Base-by-base conservation (phyloP, 179 eudicot species). In the Nepenthes alata region DNA sequence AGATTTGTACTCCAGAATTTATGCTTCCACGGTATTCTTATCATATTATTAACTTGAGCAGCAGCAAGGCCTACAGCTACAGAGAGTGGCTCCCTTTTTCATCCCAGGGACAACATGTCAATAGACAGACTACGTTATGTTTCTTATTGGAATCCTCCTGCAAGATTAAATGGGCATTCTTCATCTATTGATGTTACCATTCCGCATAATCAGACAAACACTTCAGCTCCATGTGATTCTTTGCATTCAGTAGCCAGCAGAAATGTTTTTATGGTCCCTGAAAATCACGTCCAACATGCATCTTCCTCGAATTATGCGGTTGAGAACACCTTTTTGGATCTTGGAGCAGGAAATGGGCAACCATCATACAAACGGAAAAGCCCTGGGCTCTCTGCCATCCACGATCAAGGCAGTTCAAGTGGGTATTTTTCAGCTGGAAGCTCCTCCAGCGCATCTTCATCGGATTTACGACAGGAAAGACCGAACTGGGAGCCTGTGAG, bases 351-450 rank as follows among this genome's bases (percentile, higher is more conserved):
- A 58, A 80, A 67, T 78, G 75, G 77, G 34, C 70, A 89, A 70
- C 83, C 81, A 36, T 72, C 80, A 53, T 80, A 70, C 74, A 90
- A 90, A 75, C 76, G 93, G 39, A 90, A 90, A 77, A 83, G 88
- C 73, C 88, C 89, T 44, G 80, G 79, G 50, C 70, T 71, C 50
- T 87, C 95, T 73, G 53, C 78, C 55, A 73, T 75, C 35, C 54
- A 54, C 64, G 85, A 84, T 59, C 71, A 80, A 63, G 90, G 85
- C 55, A 77, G 85, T 66, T 63, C 88, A 51, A 84, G 85, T 69
- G 70, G 86, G 75, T 80, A 76, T 59, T 80, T 73, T 37, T 75
- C 70, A 67, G 69, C 69, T 41, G 90, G 87, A 69, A 77, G 82
- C 73, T 83, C 97, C 49, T 81, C 93, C 36, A 75, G 76, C 67